Percentiles rank a stretch among this genome's conserved stretches.
phyloP scores from a whole-genome alignment of 495 filamentous ascomycete species.

The Oleoguttula mirabilis region DNA sequence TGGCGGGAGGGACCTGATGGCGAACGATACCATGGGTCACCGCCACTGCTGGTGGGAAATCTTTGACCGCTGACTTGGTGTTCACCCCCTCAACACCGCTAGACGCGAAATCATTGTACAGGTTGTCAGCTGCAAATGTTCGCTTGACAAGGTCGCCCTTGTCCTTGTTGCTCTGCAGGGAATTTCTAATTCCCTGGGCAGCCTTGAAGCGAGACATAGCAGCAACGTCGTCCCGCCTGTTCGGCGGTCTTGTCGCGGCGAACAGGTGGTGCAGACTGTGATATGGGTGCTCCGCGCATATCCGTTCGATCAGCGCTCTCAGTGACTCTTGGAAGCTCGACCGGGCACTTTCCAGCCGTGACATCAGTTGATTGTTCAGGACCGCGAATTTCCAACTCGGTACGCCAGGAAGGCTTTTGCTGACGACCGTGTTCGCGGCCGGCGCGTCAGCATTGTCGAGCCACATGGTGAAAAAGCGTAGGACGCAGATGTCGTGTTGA shows the following conservation, averaged over 20 bases:
- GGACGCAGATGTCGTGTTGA: constrained; percentile 72
- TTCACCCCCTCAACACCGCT: constrained; percentile 25
- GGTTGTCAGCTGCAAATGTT: constrained; percentile 58
- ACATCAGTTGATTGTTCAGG: constrained; percentile 92
- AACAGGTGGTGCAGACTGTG: constrained; percentile 96
- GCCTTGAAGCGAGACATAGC: constrained; percentile 60
- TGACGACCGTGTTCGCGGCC: constrained; percentile 65
- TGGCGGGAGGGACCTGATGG: constrained; percentile 70
- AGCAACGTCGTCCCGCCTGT: constrained; percentile 54
- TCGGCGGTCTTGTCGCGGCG: constrained; percentile 55
- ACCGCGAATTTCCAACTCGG: constrained; percentile 84
- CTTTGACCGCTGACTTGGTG: constrained; percentile 52
- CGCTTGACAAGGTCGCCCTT: constrained; percentile 45
- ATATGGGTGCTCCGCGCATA: constrained; percentile 85
- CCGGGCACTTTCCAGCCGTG: constrained; percentile 60
- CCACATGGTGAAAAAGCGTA: constrained; percentile 95
- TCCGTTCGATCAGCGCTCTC: constrained; percentile 55
- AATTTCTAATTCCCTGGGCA: constrained; percentile 50
- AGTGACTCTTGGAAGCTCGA: constrained; percentile 66
- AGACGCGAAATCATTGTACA: constrained; percentile 58
- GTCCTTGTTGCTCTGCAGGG: constrained; percentile 41
- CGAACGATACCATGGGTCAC: constrained; percentile 45
- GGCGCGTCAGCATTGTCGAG: constrained; percentile 63
- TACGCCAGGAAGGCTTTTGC: constrained; percentile 54
- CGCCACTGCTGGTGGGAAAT: constrained; percentile 43